Conservation (phyloP, 2,329 filamentous ascomycete genomes). For the Dryadomyces quercus-mongolicae region DNA sequence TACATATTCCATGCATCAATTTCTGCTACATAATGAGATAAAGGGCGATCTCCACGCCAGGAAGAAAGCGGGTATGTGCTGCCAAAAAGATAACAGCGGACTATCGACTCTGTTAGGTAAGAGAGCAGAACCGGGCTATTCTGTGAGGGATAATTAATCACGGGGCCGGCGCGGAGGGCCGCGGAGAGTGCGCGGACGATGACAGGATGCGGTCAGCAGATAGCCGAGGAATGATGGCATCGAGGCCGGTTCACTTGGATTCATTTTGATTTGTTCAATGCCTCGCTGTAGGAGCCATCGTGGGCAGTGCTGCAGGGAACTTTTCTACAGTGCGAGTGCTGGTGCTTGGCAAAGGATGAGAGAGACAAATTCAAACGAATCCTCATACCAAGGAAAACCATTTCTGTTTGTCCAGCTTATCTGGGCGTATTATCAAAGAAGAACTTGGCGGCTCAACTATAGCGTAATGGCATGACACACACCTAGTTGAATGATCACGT, state of each 20-base stretch:
- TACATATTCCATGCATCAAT: neutral
- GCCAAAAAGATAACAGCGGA: neutral
- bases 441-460: neutral
- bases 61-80: neutral
- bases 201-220: too few relatives aligned
- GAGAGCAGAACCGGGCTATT: neutral
- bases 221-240: too few relatives aligned
- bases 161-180: neutral
- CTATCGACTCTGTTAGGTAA: neutral
- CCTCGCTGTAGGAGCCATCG: too few relatives aligned
- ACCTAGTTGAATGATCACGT: neutral
- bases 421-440: neutral
- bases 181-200: neutral
- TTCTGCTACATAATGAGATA: neutral
- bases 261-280: too few relatives aligned
- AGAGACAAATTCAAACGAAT: neutral
- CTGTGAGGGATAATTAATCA: neutral
- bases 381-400: neutral
- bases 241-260: too few relatives aligned
- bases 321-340: neutral
- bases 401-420: neutral
- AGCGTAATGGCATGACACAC: neutral
- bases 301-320: neutral
- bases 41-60: neutral
- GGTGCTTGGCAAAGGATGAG: neutral